Evolutionary conservation across 2,329 filamentous ascomycete genomes (phyloP), one percentile per base, ranked within the genome.

Genomic region (Calonectria multiphialidica): DNA sequence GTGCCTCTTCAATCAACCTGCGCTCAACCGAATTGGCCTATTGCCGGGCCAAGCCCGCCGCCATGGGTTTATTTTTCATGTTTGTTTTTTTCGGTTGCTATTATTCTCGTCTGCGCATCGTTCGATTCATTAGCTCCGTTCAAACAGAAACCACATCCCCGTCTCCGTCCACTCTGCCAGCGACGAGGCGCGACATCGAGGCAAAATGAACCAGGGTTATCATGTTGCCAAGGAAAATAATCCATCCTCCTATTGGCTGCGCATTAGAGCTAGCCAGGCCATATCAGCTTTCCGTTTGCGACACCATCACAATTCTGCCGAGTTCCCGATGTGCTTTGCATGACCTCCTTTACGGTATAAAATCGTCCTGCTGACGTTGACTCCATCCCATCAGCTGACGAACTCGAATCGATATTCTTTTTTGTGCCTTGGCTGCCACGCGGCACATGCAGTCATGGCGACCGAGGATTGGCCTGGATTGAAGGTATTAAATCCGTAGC

Each of bases 321-420:
- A 25, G 28, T 40, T 40, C n/a, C 64, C 42, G 53, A 42, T 42
- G 55, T 33, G 55, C 64, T 33, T 55, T 33, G 16, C 23, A 55
- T 66, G 55, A 30, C 35, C 40, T 62, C 28, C 21, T 40, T 37
- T 59, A 23, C 35, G 35, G 33, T 59, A 37, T 40, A 13, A 57
- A 42, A 23, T 18, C 35, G 63, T 47, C 45, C 64, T 18, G 57
- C 68, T 71, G 69, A 67, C 69, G 44, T 25, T 28, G 23, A 12
- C 33, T 66, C 61, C 53, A 10, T 40, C 53, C 62, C 53, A 66
- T 70, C 69, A 71, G 69, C 63, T 71, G 69, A 67, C 63, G n/a
- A 44, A 53, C 2, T 53, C 53, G 53, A 37, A 35, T 45, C 62
- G 2, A 33, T 35, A 28, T 53, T n/a, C 18, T 28, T 10, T 61